Percentiles rank a stretch among this genome's conserved stretches.
These are phyloP conservation scores for Candida succiphila DNA, from an alignment of 805 yeast species.

Conservation along the genomic window DNA sequence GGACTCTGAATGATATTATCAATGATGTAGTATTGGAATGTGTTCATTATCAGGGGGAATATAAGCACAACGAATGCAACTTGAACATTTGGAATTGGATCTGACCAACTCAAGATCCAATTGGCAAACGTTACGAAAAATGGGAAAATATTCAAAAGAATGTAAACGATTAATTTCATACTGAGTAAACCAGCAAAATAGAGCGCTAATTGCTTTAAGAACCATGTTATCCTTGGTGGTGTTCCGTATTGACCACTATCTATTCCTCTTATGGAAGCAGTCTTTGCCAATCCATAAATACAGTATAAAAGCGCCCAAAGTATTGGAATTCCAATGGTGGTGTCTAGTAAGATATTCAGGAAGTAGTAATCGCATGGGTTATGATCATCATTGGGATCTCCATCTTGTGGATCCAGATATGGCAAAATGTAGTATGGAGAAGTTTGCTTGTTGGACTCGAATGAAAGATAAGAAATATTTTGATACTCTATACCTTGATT, in stretches of 20 bases:
- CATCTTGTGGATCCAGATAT: too few relatives aligned
- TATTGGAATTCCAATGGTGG: conserved; percentile 88
- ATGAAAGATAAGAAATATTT: background rate
- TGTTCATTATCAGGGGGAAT: conserved; percentile 65
- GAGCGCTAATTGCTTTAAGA: conserved; percentile 58
- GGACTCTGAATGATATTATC: conserved; percentile 67
- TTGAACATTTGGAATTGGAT: conserved; percentile 71
- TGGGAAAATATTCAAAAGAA: conserved; percentile 53
- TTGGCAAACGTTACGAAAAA: conserved; percentile 62
- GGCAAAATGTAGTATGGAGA: background rate
- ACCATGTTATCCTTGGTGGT: conserved; percentile 55
- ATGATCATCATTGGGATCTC: conserved; percentile 16
- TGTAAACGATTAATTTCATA: conserved; percentile 46
- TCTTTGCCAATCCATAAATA: conserved; percentile 37
- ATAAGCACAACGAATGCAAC: conserved; percentile 81
- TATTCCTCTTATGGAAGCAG: conserved; percentile 33
- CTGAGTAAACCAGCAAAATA: conserved; percentile 55
- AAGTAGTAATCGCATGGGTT: conserved; percentile 95
- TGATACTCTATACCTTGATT: background rate
- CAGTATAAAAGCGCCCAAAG: conserved; percentile 47
- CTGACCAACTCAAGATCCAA: conserved; percentile 75
- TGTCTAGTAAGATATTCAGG: conserved; percentile 77
- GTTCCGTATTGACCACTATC: conserved; percentile 55
- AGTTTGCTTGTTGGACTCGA: background rate
- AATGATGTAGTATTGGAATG: conserved; percentile 61